Conservation (phyloP, 139 green algal species). For the Tetraselmis striata region DNA sequence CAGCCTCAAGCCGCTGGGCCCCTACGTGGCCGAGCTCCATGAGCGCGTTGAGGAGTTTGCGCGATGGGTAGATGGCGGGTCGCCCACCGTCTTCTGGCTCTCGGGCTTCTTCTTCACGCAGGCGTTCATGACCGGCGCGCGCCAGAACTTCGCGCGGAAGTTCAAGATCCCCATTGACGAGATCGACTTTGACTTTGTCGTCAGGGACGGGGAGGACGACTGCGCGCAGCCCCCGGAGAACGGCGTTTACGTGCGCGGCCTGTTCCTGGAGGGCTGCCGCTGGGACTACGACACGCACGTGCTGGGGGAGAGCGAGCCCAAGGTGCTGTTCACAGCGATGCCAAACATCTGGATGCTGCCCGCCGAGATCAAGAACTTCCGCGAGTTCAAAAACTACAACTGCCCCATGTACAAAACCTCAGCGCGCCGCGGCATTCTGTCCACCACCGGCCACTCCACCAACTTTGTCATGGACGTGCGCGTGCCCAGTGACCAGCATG, state of each 20-base stretch:
- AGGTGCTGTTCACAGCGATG: slow-evolving; percentile 64
- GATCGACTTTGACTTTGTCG: slow-evolving; percentile 79
- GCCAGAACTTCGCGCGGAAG: slow-evolving; percentile 76
- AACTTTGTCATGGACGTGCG: slow-evolving; percentile 78
- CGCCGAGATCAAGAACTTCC: slow-evolving; percentile 38
- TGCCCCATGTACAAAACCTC: slow-evolving; percentile 52
- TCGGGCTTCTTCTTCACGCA: slow-evolving; percentile 84
- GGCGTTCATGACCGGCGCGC: slow-evolving; percentile 73
- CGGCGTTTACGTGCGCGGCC: slow-evolving; percentile 60
- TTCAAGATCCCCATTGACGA: slow-evolving; percentile 58
- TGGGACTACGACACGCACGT: slow-evolving; percentile 49
- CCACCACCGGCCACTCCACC: slow-evolving; percentile 78
- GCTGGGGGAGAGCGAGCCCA: slow-evolving; percentile 58
- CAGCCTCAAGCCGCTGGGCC: slow-evolving; percentile 60
- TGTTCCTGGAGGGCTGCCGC: slow-evolving; percentile 69
- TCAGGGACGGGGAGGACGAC: slow-evolving; percentile 32
- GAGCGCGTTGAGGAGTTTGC: slow-evolving; percentile 61
- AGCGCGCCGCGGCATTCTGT: slow-evolving; percentile 34
- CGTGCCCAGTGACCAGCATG: slow-evolving; percentile 37
- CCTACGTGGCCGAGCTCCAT: slow-evolving; percentile 68
- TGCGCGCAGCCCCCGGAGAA: slow-evolving; percentile 43
- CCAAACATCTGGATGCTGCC: slow-evolving; percentile 65
- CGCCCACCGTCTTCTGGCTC: slow-evolving; percentile 68
- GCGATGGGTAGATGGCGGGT: slow-evolving; percentile 56
- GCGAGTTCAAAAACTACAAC: slow-evolving; percentile 36